These are phyloP conservation scores for Nakataea oryzae DNA, from an alignment of 2,329 filamentous ascomycete species.

Conservation along the genomic window DNA sequence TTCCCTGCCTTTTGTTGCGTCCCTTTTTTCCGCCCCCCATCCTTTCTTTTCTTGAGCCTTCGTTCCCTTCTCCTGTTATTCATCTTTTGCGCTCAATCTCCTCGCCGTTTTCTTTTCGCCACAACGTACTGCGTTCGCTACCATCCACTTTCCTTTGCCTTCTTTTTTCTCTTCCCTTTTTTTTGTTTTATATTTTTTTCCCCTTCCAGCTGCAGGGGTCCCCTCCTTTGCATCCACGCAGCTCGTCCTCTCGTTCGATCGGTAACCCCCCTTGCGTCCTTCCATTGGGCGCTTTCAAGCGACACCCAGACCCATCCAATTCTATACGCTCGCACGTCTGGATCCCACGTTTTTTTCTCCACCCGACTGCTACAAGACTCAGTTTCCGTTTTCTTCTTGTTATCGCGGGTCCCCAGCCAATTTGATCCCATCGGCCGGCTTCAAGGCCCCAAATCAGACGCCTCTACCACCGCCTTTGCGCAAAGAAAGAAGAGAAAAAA, in stretches of 20 bases:
- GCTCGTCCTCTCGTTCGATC: background rate
- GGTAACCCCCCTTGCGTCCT: background rate
- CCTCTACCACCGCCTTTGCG: background rate
- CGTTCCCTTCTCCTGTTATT: conserved; percentile 3
- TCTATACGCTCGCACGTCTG: background rate
- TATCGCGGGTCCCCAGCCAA: background rate
- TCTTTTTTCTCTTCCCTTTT: background rate
- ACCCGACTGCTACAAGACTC: background rate
- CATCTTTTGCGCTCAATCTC: background rate
- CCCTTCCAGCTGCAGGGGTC: background rate
- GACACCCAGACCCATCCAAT: background rate
- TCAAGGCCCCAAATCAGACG: conserved; percentile 4
- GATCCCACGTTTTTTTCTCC: background rate
- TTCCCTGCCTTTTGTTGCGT: background rate
- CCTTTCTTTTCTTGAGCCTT: conserved; percentile 5
- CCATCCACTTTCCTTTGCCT: background rate
- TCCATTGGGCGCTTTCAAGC: background rate
- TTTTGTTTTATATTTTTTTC: background rate
- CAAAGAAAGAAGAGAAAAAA: background rate
- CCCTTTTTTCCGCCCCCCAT: conserved; percentile 1
- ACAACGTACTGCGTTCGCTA: background rate
- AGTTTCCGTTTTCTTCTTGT: background rate
- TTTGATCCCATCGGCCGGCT: background rate
- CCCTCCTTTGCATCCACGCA: background rate
- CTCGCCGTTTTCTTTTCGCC: background rate